phyloP scores from a whole-genome alignment of 345 rosid genomes.

The Brassica incana region DNA sequence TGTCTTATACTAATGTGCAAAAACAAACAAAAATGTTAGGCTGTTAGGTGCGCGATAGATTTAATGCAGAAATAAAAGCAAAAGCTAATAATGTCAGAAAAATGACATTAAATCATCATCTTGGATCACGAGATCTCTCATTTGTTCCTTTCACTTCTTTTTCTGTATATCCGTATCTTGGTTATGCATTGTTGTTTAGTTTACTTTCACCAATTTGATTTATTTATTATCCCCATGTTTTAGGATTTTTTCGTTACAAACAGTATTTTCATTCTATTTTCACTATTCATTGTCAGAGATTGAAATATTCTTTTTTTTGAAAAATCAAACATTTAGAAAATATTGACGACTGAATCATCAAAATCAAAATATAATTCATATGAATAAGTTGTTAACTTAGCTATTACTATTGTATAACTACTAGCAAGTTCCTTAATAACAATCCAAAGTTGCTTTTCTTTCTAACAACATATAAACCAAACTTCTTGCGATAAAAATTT shows the following conservation, averaged over 20 bases:
- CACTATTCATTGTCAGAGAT: conserved; percentile 29
- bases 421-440: conserved; percentile 5
- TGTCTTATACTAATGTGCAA: conserved; percentile 24
- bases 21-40: conserved; percentile 34
- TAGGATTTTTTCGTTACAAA: conserved; percentile 4
- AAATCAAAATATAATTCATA: neutral
- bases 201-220: conserved; percentile 24
- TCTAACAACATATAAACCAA: neutral
- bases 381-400: neutral
- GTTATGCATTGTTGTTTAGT: conserved; percentile 18
- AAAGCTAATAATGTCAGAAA: conserved; percentile 35
- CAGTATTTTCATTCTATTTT: conserved; percentile 32
- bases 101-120: conserved; percentile 37
- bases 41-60: conserved; percentile 32
- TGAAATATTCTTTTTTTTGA: neutral
- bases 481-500: neutral
- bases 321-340: neutral
- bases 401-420: neutral
- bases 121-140: conserved; percentile 47
- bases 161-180: conserved; percentile 33
- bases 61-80: conserved; percentile 29
- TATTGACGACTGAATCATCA: neutral
- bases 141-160: conserved; percentile 36
- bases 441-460: neutral
- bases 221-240: conserved; percentile 12